phyloP scores from a whole-genome alignment of 805 yeast genomes.

The Candida oleophila region DNA sequence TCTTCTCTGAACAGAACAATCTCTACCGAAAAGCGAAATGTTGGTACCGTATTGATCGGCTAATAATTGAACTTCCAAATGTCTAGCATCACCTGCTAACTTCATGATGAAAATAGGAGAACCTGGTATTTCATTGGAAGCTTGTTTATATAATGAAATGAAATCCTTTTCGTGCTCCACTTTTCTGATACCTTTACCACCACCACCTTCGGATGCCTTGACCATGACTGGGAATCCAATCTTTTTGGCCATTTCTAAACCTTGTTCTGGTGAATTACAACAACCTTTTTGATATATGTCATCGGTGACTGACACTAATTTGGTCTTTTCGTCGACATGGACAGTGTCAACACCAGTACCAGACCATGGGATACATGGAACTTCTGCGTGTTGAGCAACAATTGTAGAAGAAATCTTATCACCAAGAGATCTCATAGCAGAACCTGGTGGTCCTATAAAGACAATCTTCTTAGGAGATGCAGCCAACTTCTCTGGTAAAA shows the following conservation, averaged over 20 bases:
- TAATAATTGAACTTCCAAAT: conserved; percentile 93
- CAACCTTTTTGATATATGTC: conserved; percentile 86
- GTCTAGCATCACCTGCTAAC: conserved; percentile 96
- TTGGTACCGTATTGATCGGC: conserved; percentile 99
- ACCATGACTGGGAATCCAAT: conserved; percentile 99
- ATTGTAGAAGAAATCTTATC: conserved; percentile 97
- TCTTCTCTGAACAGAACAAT: conserved; percentile 99
- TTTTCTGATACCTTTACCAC: conserved; percentile 99
- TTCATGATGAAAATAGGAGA: conserved; percentile 98
- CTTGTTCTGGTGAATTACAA: conserved; percentile 82
- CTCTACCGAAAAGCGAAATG: conserved; percentile 96
- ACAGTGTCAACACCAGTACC: conserved; percentile 96
- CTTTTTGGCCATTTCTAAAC: conserved; percentile 74
- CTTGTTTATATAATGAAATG: conserved; percentile 77
- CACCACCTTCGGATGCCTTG: conserved; percentile 99
- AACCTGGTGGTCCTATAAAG: conserved; percentile 98
- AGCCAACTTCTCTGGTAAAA: conserved; percentile 89
- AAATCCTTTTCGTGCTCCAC: conserved; percentile 85
- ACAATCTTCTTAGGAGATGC: conserved; percentile 87
- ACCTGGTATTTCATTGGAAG: conserved; percentile 97
- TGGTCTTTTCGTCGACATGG: conserved; percentile 59
- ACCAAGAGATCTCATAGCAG: conserved; percentile 99
- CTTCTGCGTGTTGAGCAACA: conserved; percentile 98
- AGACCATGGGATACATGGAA: conserved; percentile 99
- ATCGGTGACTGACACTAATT: conserved; percentile 86